Evolutionary conservation across 2,329 filamentous ascomycete species (phyloP).

Genomic region (Penicillium sp.): DNA sequence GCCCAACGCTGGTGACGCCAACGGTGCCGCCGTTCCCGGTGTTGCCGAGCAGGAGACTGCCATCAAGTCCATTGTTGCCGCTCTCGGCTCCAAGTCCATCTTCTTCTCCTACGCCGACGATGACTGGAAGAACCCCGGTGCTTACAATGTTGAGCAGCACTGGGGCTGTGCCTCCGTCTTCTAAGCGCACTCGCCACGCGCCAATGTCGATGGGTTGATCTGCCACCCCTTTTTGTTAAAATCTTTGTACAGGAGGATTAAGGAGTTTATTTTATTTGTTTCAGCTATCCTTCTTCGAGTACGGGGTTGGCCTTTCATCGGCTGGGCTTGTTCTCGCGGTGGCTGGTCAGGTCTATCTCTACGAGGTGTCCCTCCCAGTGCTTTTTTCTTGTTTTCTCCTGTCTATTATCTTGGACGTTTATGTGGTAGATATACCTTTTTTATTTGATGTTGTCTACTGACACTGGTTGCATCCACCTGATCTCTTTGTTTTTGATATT

Average conservation of each 20-base stretch:
- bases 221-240: slow-evolving; percentile 19
- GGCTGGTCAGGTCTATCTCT: neutral
- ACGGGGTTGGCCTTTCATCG: neutral
- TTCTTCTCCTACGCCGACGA: slow-evolving; percentile 86
- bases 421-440: slow-evolving; percentile 39
- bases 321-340: neutral
- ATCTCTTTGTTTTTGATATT: slow-evolving; percentile 30
- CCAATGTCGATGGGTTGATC: slow-evolving; percentile 1
- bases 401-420: slow-evolving; percentile 33
- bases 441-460: slow-evolving; percentile 40
- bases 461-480: slow-evolving; percentile 32
- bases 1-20: slow-evolving; percentile 73
- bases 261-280: slow-evolving; percentile 27
- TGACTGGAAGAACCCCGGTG: slow-evolving; percentile 76
- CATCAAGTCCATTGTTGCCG: slow-evolving; percentile 71
- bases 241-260: slow-evolving; percentile 36
- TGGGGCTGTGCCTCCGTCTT: slow-evolving; percentile 72
- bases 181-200: slow-evolving; percentile 35
- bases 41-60: slow-evolving; percentile 70
- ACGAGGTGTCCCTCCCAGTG: neutral
- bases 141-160: slow-evolving; percentile 76
- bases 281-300: slow-evolving; percentile 13
- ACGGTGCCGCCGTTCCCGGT: slow-evolving; percentile 75
- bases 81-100: slow-evolving; percentile 71
- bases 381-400: slow-evolving; percentile 32